These are phyloP conservation scores for Dendrobium nobile DNA, from an alignment of 106 monocot species.

Conservation along the genomic window DNA sequence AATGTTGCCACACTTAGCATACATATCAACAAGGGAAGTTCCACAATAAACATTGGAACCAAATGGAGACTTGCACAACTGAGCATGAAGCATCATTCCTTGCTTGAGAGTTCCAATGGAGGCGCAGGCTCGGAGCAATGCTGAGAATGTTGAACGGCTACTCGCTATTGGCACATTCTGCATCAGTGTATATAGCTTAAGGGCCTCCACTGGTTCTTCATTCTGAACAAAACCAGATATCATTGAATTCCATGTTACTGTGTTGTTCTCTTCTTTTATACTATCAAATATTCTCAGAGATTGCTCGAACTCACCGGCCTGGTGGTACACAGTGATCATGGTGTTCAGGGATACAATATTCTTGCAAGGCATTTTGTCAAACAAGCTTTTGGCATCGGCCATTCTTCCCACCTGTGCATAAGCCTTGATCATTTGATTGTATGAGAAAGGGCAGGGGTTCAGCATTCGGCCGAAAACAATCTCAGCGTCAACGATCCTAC, in stretches of 20 bases:
- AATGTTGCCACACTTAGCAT: conserved; percentile 36
- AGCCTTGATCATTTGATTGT: conserved; percentile 36
- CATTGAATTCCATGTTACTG: conserved; percentile 47
- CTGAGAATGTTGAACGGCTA: conserved; percentile 36
- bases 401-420: conserved; percentile 28
- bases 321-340: conserved; percentile 30
- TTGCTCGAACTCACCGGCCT: conserved; percentile 17
- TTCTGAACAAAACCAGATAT: conserved; percentile 34
- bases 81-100: conserved; percentile 35
- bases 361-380: conserved; percentile 31
- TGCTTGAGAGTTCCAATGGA: conserved; percentile 26
- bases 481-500: conserved; percentile 24
- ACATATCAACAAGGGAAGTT: conserved; percentile 38
- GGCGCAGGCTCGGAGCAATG: conserved; percentile 26
- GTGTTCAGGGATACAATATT: conserved; percentile 37
- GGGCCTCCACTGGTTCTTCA: conserved; percentile 26
- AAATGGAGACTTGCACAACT: conserved; percentile 26
- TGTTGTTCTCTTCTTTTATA: conserved; percentile 29
- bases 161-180: conserved; percentile 11
- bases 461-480: conserved; percentile 14
- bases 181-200: conserved; percentile 30
- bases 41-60: conserved; percentile 30
- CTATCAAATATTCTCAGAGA: conserved; percentile 23
- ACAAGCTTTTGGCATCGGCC: conserved; percentile 19
- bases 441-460: conserved; percentile 17